Evolutionary conservation across 2,329 filamentous ascomycete species (phyloP), one percentile per base, ranked within the genome.

Genomic region (Cercospora sp.): DNA sequence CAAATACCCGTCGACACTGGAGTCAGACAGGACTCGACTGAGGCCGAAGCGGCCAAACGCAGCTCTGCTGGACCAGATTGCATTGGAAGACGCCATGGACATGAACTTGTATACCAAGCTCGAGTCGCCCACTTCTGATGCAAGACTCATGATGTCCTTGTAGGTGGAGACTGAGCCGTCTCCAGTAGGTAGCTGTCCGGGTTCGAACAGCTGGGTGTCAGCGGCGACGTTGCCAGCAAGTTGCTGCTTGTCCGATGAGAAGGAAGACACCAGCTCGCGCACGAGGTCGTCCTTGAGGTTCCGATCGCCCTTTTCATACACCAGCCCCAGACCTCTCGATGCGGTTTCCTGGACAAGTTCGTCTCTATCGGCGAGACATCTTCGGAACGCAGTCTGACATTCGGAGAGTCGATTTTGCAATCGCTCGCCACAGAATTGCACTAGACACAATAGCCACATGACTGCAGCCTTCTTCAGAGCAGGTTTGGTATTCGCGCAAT

Each of bases 81-180:
- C 93, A 59, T 97, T 96, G 76, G 97, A 97, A 1, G 93, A 93
- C 2, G 95, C 95, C 73, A 99, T 85, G 0, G 94, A 94, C 95
- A 99, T 99, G 81, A 99, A 98, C 69, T 94, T 93, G 82, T 99
- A 99, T 1, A 98, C 92, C n/a, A 99, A 84, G 73, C 91, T 94
- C 67, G 95, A 94, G 75, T 99, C 94, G 10, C 95, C 95, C 37
- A 97, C 94, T 81, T 99, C 95, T 53, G 94, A 92, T n/a, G 95
- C 95, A 59, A 99, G 84, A 73, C 86, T 95, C 79, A 99, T 91
- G 72, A 99, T 98, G 76, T 99, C 95, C 78, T 97, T 97, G 82
- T 99, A 99, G 0, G 94, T 98, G 0, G 93, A 97, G 65, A 98
- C 88, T 0, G 93, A 92, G 7, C 93, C 93, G 71, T 97, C 93